Percentiles rank a stretch among this genome's conserved stretches.
Evolutionary conservation across 1,284 basidiomycete species (phyloP).

Genomic region (Sphagnurus paluster): DNA sequence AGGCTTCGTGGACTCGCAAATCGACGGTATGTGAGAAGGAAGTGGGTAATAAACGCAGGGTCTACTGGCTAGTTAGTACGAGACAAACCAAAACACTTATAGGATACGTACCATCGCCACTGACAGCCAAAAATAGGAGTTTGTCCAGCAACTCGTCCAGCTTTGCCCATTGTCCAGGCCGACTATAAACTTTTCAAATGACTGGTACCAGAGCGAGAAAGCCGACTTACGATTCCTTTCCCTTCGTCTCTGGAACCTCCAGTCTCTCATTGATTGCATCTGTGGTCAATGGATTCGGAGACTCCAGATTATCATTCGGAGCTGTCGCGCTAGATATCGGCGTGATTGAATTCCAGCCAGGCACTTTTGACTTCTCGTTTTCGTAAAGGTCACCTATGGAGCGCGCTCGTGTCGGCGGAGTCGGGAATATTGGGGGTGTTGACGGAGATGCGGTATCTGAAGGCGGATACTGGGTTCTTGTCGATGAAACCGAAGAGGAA

Average conservation of each 20-base stretch:
- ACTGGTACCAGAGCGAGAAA: constrained; percentile 17
- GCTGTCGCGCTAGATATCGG: neutral
- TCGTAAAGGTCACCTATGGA: constrained; percentile 59
- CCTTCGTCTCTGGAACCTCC: constrained; percentile 10
- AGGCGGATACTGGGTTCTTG: constrained; percentile 21
- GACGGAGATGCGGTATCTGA: constrained; percentile 22
- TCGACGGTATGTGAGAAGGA: constrained; percentile 76
- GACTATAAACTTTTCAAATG: constrained; percentile 31
- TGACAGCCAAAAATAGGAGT: constrained; percentile 70
- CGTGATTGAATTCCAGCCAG: constrained; percentile 19
- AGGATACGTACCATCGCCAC: constrained; percentile 66
- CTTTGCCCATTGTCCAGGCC: constrained; percentile 68
- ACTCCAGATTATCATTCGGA: constrained; percentile 18
- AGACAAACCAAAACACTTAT: constrained; percentile 12
- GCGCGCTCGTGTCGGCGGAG: constrained; percentile 50
- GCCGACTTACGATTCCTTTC: constrained; percentile 40
- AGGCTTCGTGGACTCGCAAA: constrained; percentile 75
- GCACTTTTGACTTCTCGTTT: constrained; percentile 42
- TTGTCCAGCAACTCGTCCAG: constrained; percentile 77
- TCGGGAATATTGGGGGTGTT: constrained; percentile 33
- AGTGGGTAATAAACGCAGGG: constrained; percentile 71
- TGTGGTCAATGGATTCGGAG: constrained; percentile 13
- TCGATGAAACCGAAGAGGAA: constrained; percentile 35
- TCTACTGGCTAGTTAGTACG: constrained; percentile 41
- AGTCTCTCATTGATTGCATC: constrained; percentile 6